Percentiles rank a stretch among this genome's conserved stretches.
Conservation (phyloP, 306 rosid genomes). For the Luffa aegyptiaca region DNA sequence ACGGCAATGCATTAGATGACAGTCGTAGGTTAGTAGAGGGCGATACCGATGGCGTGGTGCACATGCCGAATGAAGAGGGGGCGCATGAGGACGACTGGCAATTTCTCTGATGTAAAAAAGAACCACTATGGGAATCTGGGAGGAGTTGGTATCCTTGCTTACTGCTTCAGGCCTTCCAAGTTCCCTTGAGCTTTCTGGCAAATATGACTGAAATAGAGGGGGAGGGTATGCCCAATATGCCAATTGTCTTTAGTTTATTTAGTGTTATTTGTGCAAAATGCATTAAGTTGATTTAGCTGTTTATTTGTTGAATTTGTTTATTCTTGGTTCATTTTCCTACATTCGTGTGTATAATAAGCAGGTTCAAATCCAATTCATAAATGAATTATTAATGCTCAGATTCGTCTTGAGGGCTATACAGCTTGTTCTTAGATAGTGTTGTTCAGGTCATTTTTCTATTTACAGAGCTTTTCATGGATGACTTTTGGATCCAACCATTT, state of each 20-base stretch:
- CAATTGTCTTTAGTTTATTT: neutral
- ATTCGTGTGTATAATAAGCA: constrained; percentile 3
- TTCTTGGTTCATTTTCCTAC: neutral
- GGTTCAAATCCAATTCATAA: neutral
- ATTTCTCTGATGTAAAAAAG: constrained; percentile 32
- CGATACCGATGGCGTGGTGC: constrained; percentile 18
- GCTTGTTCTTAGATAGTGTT: too few species aligned
- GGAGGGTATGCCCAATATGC: neutral
- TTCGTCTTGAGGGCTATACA: neutral
- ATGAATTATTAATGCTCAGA: neutral
- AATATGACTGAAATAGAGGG: neutral
- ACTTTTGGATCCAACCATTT: too few species aligned
- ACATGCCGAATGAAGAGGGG: constrained; percentile 16
- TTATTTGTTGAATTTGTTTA: neutral
- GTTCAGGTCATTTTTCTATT: too few species aligned
- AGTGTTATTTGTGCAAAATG: neutral
- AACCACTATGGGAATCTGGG: neutral
- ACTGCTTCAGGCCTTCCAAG: neutral
- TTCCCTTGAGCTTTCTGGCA: neutral
- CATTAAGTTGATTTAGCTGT: neutral
- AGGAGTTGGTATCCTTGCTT: neutral
- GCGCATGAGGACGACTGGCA: constrained; percentile 83
- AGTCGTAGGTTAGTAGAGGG: constrained; percentile 18
- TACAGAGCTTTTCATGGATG: too few species aligned
- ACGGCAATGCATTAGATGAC: constrained; percentile 21